Evolutionary conservation across 371 early-diverging fungal genomes (phyloP).

Genomic region (Gilbertella persicaria): DNA sequence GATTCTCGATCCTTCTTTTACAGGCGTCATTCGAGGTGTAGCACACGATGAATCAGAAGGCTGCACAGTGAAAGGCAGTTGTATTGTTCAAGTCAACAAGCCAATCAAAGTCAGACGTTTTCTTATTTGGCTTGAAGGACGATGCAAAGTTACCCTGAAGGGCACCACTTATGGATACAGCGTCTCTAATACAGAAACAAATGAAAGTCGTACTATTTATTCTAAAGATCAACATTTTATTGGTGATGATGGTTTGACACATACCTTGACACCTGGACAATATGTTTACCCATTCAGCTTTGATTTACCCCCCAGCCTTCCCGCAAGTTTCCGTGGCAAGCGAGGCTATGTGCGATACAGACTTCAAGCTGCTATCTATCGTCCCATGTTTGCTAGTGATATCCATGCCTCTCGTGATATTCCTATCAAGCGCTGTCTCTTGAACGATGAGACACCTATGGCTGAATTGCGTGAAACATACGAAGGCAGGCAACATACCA

Average conservation of each 20-base stretch:
- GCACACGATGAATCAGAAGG: constrained; percentile 53
- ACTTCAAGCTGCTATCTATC: constrained; percentile 35
- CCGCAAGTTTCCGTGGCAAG: constrained; percentile 47
- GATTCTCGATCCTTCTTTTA: constrained; percentile 42
- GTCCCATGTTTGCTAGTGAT: constrained; percentile 43
- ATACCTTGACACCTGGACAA: constrained; percentile 35
- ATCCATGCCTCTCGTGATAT: constrained; percentile 37
- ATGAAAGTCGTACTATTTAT: constrained; percentile 38
- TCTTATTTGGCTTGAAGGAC: constrained; percentile 46
- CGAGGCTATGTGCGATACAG: constrained; percentile 47
- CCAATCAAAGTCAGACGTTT: constrained; percentile 46
- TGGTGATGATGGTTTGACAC: constrained; percentile 36
- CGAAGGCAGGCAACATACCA: constrained; percentile 30
- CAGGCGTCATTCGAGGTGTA: constrained; percentile 45
- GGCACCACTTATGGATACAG: constrained; percentile 17
- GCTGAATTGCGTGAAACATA: constrained; percentile 28
- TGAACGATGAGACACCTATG: constrained; percentile 28
- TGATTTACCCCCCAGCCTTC: constrained; percentile 43
- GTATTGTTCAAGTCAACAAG: constrained; percentile 33
- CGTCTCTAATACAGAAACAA: constrained; percentile 33
- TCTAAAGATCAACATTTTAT: constrained; percentile 34
- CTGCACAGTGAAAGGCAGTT: constrained; percentile 41
- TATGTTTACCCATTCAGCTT: constrained; percentile 42
- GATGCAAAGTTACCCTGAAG: constrained; percentile 41
- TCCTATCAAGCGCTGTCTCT: constrained; percentile 38